Base-by-base conservation (phyloP, 306 rosid species). In the Prunus mongolica region DNA sequence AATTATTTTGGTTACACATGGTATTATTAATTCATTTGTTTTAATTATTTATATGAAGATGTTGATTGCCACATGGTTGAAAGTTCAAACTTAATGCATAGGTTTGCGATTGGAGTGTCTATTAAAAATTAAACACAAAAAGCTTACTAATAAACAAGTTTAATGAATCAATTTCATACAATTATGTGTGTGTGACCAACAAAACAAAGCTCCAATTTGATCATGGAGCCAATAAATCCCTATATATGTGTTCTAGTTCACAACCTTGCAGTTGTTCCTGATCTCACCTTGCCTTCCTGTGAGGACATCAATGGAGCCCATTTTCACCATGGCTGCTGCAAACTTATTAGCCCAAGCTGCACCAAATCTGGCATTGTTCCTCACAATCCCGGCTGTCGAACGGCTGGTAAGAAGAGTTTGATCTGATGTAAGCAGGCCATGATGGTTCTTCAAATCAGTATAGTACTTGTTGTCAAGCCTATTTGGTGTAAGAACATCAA, bases 311-410 rank as follows among this genome's bases (percentile, higher is more conserved):
- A 84, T 62, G 32, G 62, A 74, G 2, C 88, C 88, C 88, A 81
- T 81, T 50, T 78, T 84, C 66, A 78, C 83, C 85, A 84, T 81
- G 7, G 86, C 88, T 27, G 67, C 47, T 3, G 77, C 88, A 41
- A 81, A 82, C 64, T 82, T 67, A 1, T 12, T 14, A 30, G 80
- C 78, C 88, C 86, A 85, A 52, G 58, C 34, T 2, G 22, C 55
- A 12, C 61, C 82, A 24, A 47, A 3, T 20, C 57, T 49, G 5
- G 82, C 86, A 38, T 82, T 75, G 12, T 72, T 1, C 57, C 63
- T 56, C 68, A 85, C 88, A 76, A 79, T 52, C 25, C n/a, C 13
- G 0, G 65, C 24, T 3, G 80, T 85, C 1, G 71, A 47, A 5
- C 18, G 9, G 67, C 82, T 85, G 0, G 68, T 79, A 27, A 79